Evolutionary conservation across 768 basidiomycete species (phyloP).

Genomic region (Psilocybe cyanescens): DNA sequence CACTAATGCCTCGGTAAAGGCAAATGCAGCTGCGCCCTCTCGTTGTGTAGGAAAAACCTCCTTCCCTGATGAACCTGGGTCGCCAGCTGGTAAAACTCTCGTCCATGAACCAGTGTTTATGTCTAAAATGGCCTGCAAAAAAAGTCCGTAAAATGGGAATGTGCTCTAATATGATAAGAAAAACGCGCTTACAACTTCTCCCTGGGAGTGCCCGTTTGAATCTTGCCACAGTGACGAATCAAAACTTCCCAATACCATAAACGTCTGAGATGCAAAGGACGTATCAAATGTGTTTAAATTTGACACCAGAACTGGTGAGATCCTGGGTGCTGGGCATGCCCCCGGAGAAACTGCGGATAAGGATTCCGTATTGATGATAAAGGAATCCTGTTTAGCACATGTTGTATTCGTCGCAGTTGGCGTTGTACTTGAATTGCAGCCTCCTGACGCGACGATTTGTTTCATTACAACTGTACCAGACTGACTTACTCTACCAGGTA

Average conservation of each 20-base stretch:
- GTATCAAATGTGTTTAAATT: slow-evolving; percentile 62
- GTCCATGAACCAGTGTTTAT: slow-evolving; percentile 67
- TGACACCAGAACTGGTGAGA: slow-evolving; percentile 59
- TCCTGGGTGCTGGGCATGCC: slow-evolving; percentile 68
- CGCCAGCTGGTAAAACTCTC: slow-evolving; percentile 74
- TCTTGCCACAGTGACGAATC: slow-evolving; percentile 72
- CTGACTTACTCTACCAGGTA: slow-evolving; percentile 48
- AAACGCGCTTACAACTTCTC: slow-evolving; percentile 66
- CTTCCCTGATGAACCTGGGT: slow-evolving; percentile 58
- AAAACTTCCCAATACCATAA: slow-evolving; percentile 71
- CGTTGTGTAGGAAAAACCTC: slow-evolving; percentile 66
- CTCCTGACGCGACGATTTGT: slow-evolving; percentile 59
- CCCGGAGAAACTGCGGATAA: slow-evolving; percentile 40
- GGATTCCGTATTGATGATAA: slow-evolving; percentile 52
- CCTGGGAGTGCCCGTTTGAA: slow-evolving; percentile 56
- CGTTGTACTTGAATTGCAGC: slow-evolving; percentile 48
- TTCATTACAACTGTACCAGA: slow-evolving; percentile 62
- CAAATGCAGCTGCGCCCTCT: slow-evolving; percentile 69
- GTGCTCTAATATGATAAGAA: not conserved
- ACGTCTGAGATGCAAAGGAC: slow-evolving; percentile 64
- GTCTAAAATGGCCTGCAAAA: slow-evolving; percentile 61
- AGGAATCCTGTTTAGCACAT: slow-evolving; percentile 65
- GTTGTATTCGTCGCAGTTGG: slow-evolving; percentile 38
- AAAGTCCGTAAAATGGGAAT: slow-evolving; percentile 10
- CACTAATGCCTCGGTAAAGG: slow-evolving; percentile 57